Evolutionary conservation across 202 grass and related monocot genomes (phyloP).

Genomic region (Zizania palustris): DNA sequence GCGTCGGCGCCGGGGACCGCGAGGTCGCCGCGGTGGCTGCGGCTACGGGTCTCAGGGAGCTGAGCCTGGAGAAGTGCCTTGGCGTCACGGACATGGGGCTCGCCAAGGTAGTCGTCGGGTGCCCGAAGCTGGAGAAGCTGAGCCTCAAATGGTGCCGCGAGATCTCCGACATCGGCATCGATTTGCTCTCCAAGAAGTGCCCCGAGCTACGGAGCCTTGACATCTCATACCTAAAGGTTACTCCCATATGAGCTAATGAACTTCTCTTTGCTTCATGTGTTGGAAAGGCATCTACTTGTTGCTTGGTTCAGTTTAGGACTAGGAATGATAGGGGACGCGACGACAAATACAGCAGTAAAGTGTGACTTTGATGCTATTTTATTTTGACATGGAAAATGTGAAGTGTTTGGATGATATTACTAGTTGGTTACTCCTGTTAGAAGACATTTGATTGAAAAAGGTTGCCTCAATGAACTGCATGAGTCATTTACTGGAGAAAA

Average conservation of each 20-base stretch:
- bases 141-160: slow-evolving; percentile 91
- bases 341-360: neutral
- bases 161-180: slow-evolving; percentile 89
- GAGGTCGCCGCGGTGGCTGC: slow-evolving; percentile 66
- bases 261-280: neutral
- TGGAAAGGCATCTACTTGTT: neutral
- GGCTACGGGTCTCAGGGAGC: slow-evolving; percentile 57
- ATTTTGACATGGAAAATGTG: slow-evolving; percentile 18
- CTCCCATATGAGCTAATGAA: slow-evolving; percentile 21
- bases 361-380: neutral
- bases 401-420: neutral
- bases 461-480: neutral
- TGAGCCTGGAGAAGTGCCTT: slow-evolving; percentile 83
- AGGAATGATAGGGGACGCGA: neutral
- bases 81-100: slow-evolving; percentile 84
- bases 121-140: slow-evolving; percentile 72
- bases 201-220: slow-evolving; percentile 63
- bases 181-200: slow-evolving; percentile 94
- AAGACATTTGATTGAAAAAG: neutral
- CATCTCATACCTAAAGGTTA: slow-evolving; percentile 91
- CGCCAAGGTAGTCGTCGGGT: slow-evolving; percentile 80
- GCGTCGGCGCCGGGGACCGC: slow-evolving; percentile 70
- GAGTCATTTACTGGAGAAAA: neutral
- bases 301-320: neutral
- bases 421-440: neutral